Evolutionary conservation across 1,284 basidiomycete genomes (phyloP).

Genomic region (Trichosporon sp.): DNA sequence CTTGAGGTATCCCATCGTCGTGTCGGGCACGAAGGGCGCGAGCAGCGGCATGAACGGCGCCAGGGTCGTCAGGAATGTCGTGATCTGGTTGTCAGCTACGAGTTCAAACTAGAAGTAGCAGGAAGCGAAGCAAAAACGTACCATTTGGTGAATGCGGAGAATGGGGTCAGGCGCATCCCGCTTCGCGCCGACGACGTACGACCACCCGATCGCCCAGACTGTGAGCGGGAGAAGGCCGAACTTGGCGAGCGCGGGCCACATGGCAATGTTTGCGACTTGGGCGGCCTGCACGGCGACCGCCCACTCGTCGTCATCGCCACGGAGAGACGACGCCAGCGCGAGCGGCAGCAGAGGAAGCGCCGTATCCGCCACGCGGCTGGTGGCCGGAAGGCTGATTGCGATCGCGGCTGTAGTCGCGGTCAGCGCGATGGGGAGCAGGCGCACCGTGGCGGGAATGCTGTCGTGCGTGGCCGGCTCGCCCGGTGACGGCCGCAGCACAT

Average conservation of each 20-base stretch:
- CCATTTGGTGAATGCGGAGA: constrained; percentile 25
- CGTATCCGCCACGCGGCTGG: constrained; percentile 21
- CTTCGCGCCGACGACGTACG: constrained; percentile 29
- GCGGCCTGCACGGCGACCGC: constrained; percentile 32
- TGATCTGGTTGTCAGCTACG: constrained; percentile 14
- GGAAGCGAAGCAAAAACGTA: neutral
- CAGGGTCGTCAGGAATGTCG: constrained; percentile 1
- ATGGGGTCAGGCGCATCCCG: constrained; percentile 26
- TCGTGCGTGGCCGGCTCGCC: constrained; percentile 14
- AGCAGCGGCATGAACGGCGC: constrained; percentile 6
- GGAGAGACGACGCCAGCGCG: constrained; percentile 26
- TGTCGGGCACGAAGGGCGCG: constrained; percentile 1
- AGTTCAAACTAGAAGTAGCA: too few species aligned
- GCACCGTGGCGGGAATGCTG: constrained; percentile 27
- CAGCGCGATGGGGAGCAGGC: constrained; percentile 30
- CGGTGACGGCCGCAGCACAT: constrained; percentile 24
- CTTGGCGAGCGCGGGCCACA: constrained; percentile 25
- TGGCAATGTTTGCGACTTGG: constrained; percentile 27
- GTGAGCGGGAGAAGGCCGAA: constrained; percentile 12
- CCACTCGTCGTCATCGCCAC: constrained; percentile 37
- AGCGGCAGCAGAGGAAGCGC: constrained; percentile 30
- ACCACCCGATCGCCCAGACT: constrained; percentile 23
- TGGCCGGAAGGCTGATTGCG: constrained; percentile 17
- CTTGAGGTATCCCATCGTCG: neutral
- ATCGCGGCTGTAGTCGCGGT: constrained; percentile 25